phyloP scores from a whole-genome alignment of 257 asterid species.

The Rhazya stricta region DNA sequence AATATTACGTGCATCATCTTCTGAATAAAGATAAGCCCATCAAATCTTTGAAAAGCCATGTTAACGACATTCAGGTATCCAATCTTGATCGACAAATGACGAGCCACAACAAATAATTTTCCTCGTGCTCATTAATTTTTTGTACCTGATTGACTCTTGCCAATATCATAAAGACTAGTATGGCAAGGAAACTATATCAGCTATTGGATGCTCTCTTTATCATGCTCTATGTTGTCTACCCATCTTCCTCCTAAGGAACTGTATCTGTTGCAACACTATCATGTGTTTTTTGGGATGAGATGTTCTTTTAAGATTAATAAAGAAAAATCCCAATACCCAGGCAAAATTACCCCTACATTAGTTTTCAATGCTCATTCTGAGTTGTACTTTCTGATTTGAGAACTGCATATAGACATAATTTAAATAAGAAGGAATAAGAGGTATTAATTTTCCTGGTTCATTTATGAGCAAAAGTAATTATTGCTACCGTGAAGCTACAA shows the following conservation, averaged over 20 bases:
- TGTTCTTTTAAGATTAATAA: background rate
- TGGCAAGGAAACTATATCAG: background rate
- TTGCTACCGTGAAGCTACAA: conserved; percentile 3
- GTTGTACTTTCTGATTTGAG: background rate
- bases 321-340: background rate
- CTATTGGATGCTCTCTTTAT: background rate
- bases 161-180: background rate
- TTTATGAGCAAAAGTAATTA: background rate
- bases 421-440: background rate
- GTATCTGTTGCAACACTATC: background rate
- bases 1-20: background rate
- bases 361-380: background rate
- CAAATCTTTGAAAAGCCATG: background rate
- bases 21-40: background rate
- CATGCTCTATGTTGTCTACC: too few species aligned
- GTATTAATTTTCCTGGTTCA: background rate
- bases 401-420: background rate
- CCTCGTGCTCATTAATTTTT: background rate
- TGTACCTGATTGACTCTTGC: background rate
- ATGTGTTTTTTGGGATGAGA: background rate
- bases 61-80: background rate
- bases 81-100: background rate
- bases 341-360: background rate
- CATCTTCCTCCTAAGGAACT: background rate
- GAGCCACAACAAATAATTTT: background rate